Percentiles rank a stretch among this genome's conserved stretches.
These are phyloP conservation scores for Cicer judaicum DNA, from an alignment of 306 rosid genomes.

Conservation along the genomic window DNA sequence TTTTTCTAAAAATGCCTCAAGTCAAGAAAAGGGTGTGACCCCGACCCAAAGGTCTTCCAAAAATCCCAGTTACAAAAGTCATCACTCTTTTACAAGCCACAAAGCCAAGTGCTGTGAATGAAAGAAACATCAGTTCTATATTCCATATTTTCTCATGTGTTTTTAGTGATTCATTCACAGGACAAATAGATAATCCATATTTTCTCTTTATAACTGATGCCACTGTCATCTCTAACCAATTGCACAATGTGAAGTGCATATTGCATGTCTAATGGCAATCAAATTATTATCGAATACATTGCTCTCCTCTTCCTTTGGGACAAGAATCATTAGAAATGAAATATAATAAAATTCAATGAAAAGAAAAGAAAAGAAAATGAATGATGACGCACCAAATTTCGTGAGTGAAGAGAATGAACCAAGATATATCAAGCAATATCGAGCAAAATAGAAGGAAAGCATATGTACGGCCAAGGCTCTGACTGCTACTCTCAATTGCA, in stretches of 20 bases:
- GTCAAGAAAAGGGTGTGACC: background rate
- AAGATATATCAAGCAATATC: constrained; percentile 68
- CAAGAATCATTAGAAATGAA: background rate
- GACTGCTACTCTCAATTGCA: constrained; percentile 96
- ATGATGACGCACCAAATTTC: constrained; percentile 71
- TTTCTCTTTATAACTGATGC: background rate
- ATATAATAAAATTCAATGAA: background rate
- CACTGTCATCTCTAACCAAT: background rate
- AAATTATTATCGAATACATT: background rate
- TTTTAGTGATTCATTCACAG: background rate
- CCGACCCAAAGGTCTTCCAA: background rate
- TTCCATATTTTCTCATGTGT: background rate
- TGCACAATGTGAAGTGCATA: background rate
- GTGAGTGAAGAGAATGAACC: constrained; percentile 81
- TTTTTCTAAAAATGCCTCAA: background rate
- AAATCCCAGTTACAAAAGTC: background rate
- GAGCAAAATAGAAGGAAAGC: constrained; percentile 85
- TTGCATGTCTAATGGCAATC: background rate
- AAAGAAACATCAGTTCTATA: background rate
- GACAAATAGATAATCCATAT: background rate
- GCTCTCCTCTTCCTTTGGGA: background rate
- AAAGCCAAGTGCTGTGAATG: background rate
- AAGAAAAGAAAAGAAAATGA: background rate
- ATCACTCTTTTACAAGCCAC: background rate
- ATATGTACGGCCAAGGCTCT: constrained; percentile 93